Percentiles rank a stretch among this genome's conserved stretches.
These are phyloP conservation scores for Coemansia furcata DNA, from an alignment of 192 early-diverging fungal species.

Conservation along the genomic window DNA sequence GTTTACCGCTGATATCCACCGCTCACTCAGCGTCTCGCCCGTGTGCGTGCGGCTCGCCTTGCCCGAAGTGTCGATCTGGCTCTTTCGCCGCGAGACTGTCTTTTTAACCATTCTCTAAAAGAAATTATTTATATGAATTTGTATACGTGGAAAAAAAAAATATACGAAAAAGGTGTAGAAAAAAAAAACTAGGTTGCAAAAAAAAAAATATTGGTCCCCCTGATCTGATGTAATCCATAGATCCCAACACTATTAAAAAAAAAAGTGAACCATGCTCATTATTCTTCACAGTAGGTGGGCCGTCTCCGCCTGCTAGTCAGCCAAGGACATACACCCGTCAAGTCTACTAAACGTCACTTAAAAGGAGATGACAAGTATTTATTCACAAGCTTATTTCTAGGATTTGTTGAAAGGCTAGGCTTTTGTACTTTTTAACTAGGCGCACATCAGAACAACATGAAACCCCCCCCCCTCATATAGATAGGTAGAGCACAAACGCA, in stretches of 20 bases:
- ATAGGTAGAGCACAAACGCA: no score
- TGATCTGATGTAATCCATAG: background rate
- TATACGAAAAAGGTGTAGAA: background rate
- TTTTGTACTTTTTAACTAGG: no score
- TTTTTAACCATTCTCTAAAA: slow-evolving; percentile 23
- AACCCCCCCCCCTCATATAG: no score
- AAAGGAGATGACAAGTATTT: no score
- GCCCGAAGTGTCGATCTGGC: background rate
- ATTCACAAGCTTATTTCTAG: no score
- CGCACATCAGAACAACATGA: no score
- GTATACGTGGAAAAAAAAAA: background rate
- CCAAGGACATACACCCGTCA: no score
- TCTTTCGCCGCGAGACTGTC: slow-evolving; percentile 40
- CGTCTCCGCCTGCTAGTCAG: no score
- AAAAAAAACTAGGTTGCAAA: background rate
- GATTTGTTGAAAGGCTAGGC: no score
- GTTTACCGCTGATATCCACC: slow-evolving; percentile 40
- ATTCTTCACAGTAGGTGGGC: no score
- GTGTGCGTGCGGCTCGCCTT: slow-evolving; percentile 12
- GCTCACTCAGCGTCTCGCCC: background rate
- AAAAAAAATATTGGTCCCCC: background rate
- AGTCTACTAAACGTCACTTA: no score
- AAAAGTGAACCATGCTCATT: no score
- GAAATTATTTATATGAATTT: background rate
- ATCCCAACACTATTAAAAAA: background rate